Conservation (phyloP, 371 early-diverging fungal species). For the Mucor indicus region DNA sequence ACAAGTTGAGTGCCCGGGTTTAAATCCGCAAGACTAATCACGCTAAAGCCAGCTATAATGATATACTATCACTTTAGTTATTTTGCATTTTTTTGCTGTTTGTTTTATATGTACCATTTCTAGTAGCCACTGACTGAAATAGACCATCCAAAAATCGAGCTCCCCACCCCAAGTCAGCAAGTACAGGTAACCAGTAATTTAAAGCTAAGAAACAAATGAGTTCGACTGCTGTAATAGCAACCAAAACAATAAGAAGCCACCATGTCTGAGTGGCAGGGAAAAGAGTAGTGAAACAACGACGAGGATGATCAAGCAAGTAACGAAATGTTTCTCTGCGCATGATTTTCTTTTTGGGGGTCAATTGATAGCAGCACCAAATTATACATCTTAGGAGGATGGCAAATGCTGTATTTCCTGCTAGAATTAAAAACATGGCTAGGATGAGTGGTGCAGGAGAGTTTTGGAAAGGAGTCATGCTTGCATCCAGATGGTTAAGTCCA, state of each 20-base stretch:
- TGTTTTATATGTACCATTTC: constrained; percentile 36
- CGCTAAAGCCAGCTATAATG: constrained; percentile 39
- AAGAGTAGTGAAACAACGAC: constrained; percentile 41
- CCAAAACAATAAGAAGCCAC: constrained; percentile 39
- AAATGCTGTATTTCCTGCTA: constrained; percentile 44
- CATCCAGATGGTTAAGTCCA: constrained; percentile 36
- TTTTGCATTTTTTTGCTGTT: too few relatives aligned
- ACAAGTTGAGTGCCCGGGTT: constrained; percentile 45
- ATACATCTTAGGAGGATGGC: constrained; percentile 39
- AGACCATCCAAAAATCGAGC: constrained; percentile 45
- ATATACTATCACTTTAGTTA: background rate
- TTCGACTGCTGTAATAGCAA: constrained; percentile 37
- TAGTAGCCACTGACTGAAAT: constrained; percentile 46
- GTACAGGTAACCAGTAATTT: constrained; percentile 42
- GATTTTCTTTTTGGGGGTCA: constrained; percentile 24
- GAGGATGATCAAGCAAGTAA: constrained; percentile 43
- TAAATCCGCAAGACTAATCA: constrained; percentile 30
- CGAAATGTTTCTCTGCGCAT: constrained; percentile 39
- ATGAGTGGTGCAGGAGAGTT: constrained; percentile 36
- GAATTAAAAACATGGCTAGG: constrained; percentile 29
- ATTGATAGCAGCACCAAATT: constrained; percentile 31
- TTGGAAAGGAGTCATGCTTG: constrained; percentile 42
- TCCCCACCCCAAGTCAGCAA: constrained; percentile 32
- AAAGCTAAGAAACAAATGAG: constrained; percentile 35
- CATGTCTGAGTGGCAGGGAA: constrained; percentile 46